Evolutionary conservation across 2,329 filamentous ascomycete species (phyloP).

Genomic region (Fusarium sp.): DNA sequence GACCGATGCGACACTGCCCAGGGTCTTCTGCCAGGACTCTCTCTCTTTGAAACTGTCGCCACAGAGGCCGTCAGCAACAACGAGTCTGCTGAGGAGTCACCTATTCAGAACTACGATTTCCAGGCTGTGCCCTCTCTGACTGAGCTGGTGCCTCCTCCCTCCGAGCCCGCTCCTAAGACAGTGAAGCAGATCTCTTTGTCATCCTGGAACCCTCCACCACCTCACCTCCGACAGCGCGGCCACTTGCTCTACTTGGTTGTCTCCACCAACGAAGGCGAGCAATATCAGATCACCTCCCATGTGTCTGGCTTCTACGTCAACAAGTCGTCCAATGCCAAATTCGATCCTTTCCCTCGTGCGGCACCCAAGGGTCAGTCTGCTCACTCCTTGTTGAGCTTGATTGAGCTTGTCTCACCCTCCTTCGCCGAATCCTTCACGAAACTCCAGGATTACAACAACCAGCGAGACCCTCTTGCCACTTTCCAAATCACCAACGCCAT

Average conservation of each 20-base stretch:
- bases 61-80: slow-evolving; percentile 53
- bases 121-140: slow-evolving; percentile 74
- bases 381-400: slow-evolving; percentile 87
- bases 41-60: slow-evolving; percentile 85
- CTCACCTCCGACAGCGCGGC: slow-evolving; percentile 89
- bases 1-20: slow-evolving; percentile 89
- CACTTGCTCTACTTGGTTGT: slow-evolving; percentile 92
- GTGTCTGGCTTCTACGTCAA: slow-evolving; percentile 97
- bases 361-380: slow-evolving; percentile 82
- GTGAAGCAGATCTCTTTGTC: slow-evolving; percentile 91
- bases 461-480: slow-evolving; percentile 87
- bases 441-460: slow-evolving; percentile 86
- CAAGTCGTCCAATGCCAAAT: slow-evolving; percentile 94
- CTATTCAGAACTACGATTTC: slow-evolving; percentile 81
- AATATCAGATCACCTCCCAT: slow-evolving; percentile 92
- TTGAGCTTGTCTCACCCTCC: slow-evolving; percentile 83
- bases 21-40: slow-evolving; percentile 85
- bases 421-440: slow-evolving; percentile 82
- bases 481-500: slow-evolving; percentile 97
- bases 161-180: slow-evolving; percentile 83
- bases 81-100: slow-evolving; percentile 50
- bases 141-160: slow-evolving; percentile 76
- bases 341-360: slow-evolving; percentile 86
- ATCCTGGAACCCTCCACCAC: slow-evolving; percentile 95
- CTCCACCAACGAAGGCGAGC: slow-evolving; percentile 94